phyloP scores from a whole-genome alignment of 108 stramenopile species.

The Epipyxis sp. region DNA sequence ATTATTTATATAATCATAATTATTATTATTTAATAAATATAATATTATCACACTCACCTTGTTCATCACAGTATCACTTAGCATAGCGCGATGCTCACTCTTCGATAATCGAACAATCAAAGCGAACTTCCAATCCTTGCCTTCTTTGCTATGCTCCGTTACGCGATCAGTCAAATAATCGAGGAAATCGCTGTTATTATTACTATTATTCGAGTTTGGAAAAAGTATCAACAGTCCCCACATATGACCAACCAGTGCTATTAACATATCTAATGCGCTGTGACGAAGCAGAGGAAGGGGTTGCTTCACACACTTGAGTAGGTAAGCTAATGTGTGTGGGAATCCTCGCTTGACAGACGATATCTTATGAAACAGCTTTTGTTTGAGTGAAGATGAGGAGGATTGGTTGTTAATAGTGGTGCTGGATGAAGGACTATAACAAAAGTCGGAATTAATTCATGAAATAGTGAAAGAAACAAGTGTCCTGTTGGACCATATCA shows the following conservation, averaged over 20 bases:
- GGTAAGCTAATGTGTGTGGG: neutral
- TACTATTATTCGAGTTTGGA: neutral
- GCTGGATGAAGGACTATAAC: too few species aligned
- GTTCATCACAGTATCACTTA: too few species aligned
- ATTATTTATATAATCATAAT: too few species aligned
- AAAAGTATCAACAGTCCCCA: neutral
- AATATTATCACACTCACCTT: too few species aligned
- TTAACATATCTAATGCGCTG: neutral
- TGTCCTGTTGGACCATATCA: too few species aligned
- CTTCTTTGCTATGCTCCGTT: constrained; percentile 13
- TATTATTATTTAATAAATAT: too few species aligned
- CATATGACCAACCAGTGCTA: neutral
- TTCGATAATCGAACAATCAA: too few species aligned
- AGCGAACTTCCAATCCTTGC: constrained; percentile 3
- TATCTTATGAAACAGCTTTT: neutral
- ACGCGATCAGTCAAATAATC: neutral
- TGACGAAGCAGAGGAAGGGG: neutral
- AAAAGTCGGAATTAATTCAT: too few species aligned
- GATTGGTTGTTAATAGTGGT: too few species aligned
- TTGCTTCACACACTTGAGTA: neutral
- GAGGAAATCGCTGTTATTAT: neutral
- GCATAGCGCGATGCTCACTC: too few species aligned
- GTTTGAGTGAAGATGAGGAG: too few species aligned
- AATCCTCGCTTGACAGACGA: neutral
- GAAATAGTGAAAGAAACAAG: too few species aligned